Evolutionary conservation across 2,329 filamentous ascomycete genomes (phyloP), one percentile per base, ranked within the genome.

Genomic region (Fusarium ramigenum): DNA sequence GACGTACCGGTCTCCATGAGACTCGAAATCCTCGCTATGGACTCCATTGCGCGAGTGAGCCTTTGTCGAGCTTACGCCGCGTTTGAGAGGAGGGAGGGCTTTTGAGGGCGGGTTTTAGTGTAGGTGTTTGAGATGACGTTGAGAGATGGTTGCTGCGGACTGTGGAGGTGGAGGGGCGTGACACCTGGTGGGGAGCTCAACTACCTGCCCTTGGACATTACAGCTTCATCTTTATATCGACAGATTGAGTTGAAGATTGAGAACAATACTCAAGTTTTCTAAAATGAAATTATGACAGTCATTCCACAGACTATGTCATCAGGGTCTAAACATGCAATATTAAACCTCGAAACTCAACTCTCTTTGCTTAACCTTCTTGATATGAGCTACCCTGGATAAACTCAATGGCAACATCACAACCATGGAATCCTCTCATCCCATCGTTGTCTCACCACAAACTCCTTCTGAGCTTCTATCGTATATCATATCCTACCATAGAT

Each of bases 1-100:
- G 18, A 77, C 89, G 79, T 88, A 97, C 96, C 95, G 84, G 93
- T 96, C 87, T 98, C 96, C 83, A 99, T 92, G 84, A 98, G 90
- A 82, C 91, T 94, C 77, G 95, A 97, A 83, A 99, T 97, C 79
- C 93, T 90, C 74, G 96, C 95, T 81, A 98, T 95, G 28, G 96
- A 97, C 89, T 99, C 96, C 96, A 99, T 99, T 64, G 68, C 78
- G 70, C 68, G 74, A 74, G 67, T 70, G 66, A 69, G 69, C 66
- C 60, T 54, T 28, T 34, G 18, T 46, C 34, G 42, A 49, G 61
- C 63, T 58, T 42, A 62, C 72, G 59, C 61, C 63, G 73, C 64
- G 72, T 66, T 47, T 44, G 23, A 46, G 61, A 39, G 53, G 50
- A 57, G 39, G 37, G 54, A 53, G 64, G 66, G 69, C 53, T 65